Evolutionary conservation across 2,329 filamentous ascomycete genomes (phyloP), one percentile per base, ranked within the genome.

Genomic region (Harringtonia aguacate): DNA sequence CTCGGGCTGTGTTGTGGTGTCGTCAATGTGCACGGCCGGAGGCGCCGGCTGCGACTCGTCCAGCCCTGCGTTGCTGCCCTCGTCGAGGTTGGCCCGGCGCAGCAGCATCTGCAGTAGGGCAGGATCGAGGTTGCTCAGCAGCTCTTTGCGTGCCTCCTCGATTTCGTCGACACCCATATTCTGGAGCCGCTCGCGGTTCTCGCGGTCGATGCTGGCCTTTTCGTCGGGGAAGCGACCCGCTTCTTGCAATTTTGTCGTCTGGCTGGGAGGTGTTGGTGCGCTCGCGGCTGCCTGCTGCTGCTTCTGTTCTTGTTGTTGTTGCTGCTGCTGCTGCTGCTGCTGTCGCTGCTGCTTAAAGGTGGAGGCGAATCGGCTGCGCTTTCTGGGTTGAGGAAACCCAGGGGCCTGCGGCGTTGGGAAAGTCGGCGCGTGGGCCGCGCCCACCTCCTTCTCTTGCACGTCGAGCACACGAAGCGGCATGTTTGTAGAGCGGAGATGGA

Each of bases 321-420:
- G 13, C 24, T n/a, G 13, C 17, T 22, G 24, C 28, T 39, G 34
- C 22, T 36, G 18, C 31, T 37, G 33, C 21, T 22, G 33, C 38
- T 68, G 63, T 48, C 75, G 70, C 56, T 79, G 76, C 55, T 86
- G 80, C 59, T 87, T 94, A 67, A 95, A 95, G 2, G 83, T 75
- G 2, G 88, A 95, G 8, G 43, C 45, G 24, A 76, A 64, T 46
- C 75, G 74, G 45, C 70, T 72, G 51, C 89, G 79, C 59, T 85
- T 87, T 61, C 84, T 92, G 61, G 88, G 89, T 46, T 81, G 78
- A n/a, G 92, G 92, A 53, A 97, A 97, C 1, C 92, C 92, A 18
- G 69, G 66, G 10, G 67, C 63, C 41, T 75, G 76, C 34, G 76
- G 65, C 38, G 72, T 71, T 14, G 82, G 80, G 10, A 79, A 75